phyloP scores from a whole-genome alignment of 495 filamentous ascomycete species.

The Cetradonia linearis region DNA sequence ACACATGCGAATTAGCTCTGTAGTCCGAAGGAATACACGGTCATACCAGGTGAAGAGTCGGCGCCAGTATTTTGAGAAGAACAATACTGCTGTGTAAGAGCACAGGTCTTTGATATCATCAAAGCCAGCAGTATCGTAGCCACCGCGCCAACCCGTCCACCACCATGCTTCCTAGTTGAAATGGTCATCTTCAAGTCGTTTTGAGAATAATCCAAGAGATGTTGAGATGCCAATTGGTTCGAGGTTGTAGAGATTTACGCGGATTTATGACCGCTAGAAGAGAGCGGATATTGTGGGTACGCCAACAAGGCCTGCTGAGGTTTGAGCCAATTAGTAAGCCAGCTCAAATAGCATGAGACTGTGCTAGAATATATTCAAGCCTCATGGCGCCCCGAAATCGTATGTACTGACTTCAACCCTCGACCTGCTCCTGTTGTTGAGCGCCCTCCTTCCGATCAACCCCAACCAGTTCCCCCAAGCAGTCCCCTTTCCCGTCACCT shows the following conservation, averaged over 20 bases:
- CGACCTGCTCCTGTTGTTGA: neutral
- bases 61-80: slow-evolving; percentile 40
- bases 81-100: slow-evolving; percentile 33
- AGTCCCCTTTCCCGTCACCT: slow-evolving; percentile 15
- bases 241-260: neutral
- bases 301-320: neutral
- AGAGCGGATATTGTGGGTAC: neutral
- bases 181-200: neutral
- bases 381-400: neutral
- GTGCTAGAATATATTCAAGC: neutral
- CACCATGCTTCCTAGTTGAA: neutral
- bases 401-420: neutral
- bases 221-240: neutral
- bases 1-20: neutral
- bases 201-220: no score
- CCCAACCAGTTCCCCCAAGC: slow-evolving; percentile 10
- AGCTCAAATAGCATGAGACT: neutral
- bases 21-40: neutral
- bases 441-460: neutral
- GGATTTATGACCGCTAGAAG: neutral
- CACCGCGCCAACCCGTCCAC: neutral
- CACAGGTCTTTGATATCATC: slow-evolving; percentile 12
- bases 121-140: slow-evolving; percentile 17
- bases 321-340: neutral
- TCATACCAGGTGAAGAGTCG: slow-evolving; percentile 29